Percentiles rank a stretch among this genome's conserved stretches.
Evolutionary conservation across 140 eudicot species (phyloP).

Genomic region (Ambrosia hybrid): DNA sequence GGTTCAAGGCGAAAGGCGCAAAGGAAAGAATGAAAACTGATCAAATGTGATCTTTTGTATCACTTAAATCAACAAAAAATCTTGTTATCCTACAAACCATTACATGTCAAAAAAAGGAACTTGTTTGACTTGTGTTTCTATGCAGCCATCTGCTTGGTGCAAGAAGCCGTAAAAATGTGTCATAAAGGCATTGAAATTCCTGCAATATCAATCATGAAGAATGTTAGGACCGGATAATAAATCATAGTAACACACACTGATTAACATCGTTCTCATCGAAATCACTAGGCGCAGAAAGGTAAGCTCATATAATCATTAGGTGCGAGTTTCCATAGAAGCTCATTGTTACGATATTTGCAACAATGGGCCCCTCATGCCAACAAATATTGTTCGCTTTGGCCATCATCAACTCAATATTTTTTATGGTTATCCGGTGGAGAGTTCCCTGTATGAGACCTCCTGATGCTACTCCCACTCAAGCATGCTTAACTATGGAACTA

Average conservation of each 20-base stretch:
- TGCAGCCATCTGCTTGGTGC: conserved; percentile 7
- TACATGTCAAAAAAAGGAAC: conserved; percentile 32
- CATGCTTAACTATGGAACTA: no score
- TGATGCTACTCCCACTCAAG: background rate
- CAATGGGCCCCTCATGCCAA: no score
- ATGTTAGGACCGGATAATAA: background rate
- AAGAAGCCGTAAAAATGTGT: conserved; percentile 21
- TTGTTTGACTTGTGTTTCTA: conserved; percentile 23
- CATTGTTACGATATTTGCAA: background rate
- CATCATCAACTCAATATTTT: no score
- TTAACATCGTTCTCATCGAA: background rate
- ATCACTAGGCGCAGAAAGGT: background rate
- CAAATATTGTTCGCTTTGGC: background rate
- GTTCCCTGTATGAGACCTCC: no score
- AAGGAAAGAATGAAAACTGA: conserved; percentile 14
- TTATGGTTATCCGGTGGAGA: no score
- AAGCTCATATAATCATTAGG: no score
- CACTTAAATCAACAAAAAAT: conserved; percentile 23
- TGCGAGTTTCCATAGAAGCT: conserved; percentile 1
- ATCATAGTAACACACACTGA: background rate
- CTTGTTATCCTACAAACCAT: conserved; percentile 18
- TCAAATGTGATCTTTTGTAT: conserved; percentile 20
- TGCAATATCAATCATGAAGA: conserved; percentile 29
- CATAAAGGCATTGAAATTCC: conserved; percentile 58
- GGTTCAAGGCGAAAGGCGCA: conserved; percentile 9